A percentile compares a stretch with the other conserved stretches of the same genome.
These are phyloP conservation scores for Pseudogymnoascus sp. DNA, from an alignment of 2,329 filamentous ascomycete species.

Conservation along the genomic window DNA sequence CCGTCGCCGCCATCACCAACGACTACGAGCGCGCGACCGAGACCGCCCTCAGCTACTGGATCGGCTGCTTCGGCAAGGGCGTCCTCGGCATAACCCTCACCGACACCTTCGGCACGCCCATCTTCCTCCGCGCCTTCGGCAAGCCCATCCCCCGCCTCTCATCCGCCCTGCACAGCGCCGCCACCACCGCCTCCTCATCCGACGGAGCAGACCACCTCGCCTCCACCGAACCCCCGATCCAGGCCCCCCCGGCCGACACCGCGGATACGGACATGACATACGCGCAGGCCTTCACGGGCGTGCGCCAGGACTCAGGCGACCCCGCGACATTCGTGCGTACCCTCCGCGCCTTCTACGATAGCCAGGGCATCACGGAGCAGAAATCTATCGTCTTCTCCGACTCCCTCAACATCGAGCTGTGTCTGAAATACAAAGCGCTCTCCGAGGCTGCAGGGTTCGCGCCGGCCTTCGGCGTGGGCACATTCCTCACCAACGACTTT, in stretches of 20 bases:
- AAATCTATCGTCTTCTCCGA: conserved; percentile 96
- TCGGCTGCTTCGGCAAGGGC: conserved; percentile 79
- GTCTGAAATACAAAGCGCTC: conserved; percentile 80
- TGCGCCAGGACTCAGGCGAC: conserved; percentile 67
- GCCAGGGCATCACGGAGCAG: conserved; percentile 61
- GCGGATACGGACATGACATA: conserved; percentile 45
- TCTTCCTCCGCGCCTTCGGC: conserved; percentile 80
- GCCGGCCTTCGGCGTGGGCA: conserved; percentile 89
- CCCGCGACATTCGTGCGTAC: conserved; percentile 58
- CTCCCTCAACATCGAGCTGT: conserved; percentile 83
- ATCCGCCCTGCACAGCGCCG: conserved; percentile 33
- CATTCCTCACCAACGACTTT: conserved; percentile 94
- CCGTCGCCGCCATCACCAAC: conserved; percentile 81
- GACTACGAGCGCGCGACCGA: conserved; percentile 83
- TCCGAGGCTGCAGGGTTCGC: conserved; percentile 75
- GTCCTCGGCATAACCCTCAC: conserved; percentile 85
- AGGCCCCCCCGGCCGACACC: conserved; percentile 22
- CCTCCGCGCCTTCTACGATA: conserved; percentile 41
- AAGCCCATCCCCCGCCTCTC: conserved; percentile 50
- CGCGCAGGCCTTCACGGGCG: conserved; percentile 59
- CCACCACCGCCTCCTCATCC: conserved; percentile 33
- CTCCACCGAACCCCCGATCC: conserved; percentile 36
- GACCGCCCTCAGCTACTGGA: conserved; percentile 78
- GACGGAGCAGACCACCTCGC: conserved; percentile 26
- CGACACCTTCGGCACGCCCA: conserved; percentile 89